Percentiles rank a stretch among this genome's conserved stretches.
phyloP scores from a whole-genome alignment of 257 asterid genomes.

The Solanum chiquidenum region DNA sequence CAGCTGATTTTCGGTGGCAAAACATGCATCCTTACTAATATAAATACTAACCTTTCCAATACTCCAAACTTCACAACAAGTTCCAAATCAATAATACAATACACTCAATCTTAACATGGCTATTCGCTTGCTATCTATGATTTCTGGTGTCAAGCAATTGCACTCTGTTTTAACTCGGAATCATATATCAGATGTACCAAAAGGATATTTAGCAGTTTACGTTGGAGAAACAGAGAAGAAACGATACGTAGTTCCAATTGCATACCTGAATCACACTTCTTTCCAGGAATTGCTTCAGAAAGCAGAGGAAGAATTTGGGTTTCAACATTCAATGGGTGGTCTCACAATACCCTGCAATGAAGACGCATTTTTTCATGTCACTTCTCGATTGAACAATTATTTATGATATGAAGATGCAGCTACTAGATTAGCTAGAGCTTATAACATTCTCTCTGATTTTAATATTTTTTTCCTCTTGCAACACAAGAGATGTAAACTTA shows the following conservation, averaged over 20 bases:
- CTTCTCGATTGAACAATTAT: neutral
- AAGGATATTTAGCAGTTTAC: constrained; percentile 4
- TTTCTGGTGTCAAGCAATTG: constrained; percentile 12
- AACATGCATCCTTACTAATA: neutral
- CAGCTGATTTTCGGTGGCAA: neutral
- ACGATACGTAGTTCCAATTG: constrained; percentile 1
- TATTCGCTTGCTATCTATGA: constrained; percentile 12
- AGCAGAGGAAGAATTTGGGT: constrained; percentile 10
- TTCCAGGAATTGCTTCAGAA: neutral
- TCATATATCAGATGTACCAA: constrained; percentile 2
- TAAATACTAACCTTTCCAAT: neutral
- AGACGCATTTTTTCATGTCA: neutral
- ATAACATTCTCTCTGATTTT: neutral
- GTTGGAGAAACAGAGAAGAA: constrained; percentile 1
- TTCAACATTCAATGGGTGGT: constrained; percentile 5
- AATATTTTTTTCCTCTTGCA: neutral
- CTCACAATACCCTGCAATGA: constrained; percentile 3
- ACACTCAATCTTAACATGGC: constrained; percentile 4
- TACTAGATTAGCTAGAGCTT: neutral
- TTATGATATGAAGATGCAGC: too few relatives aligned
- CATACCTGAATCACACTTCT: neutral
- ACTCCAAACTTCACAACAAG: neutral
- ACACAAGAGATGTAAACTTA: neutral
- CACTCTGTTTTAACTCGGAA: constrained; percentile 5
- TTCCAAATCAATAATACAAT: neutral